Percentiles rank a stretch among this genome's conserved stretches.
Evolutionary conservation across 805 yeast species (phyloP).

Genomic region (Hanseniaspora jakobsenii): DNA sequence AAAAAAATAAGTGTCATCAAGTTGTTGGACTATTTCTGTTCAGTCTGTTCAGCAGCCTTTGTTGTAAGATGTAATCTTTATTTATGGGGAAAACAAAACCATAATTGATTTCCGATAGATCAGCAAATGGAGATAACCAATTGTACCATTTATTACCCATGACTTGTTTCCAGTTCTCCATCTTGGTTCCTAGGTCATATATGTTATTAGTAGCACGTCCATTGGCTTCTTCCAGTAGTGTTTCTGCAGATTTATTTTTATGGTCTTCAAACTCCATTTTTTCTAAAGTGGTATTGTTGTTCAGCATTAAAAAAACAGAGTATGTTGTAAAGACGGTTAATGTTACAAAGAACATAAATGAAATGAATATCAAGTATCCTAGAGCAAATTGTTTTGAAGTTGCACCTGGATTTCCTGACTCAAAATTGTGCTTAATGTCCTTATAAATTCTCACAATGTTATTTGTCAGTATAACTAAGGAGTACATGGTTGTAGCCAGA

Average conservation of each 20-base stretch:
- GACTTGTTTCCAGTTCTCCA: constrained; percentile 49
- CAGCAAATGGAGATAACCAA: constrained; percentile 58
- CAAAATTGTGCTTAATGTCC: constrained; percentile 26
- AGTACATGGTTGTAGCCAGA: constrained; percentile 39
- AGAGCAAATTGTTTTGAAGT: constrained; percentile 42
- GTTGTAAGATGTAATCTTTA: constrained; percentile 27
- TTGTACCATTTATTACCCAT: constrained; percentile 59
- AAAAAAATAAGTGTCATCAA: not conserved
- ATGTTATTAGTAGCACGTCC: constrained; percentile 36
- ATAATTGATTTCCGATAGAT: constrained; percentile 26
- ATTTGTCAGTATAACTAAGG: constrained; percentile 31
- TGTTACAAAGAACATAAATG: constrained; percentile 44
- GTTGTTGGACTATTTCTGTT: not conserved
- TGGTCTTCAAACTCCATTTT: constrained; percentile 44
- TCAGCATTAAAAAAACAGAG: constrained; percentile 44
- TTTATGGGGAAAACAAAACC: constrained; percentile 46
- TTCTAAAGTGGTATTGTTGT: constrained; percentile 75
- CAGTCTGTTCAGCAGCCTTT: constrained; percentile 23
- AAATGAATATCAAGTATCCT: constrained; percentile 46
- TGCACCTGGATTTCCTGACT: too few relatives aligned
- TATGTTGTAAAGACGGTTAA: constrained; percentile 46
- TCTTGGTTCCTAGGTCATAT: constrained; percentile 55
- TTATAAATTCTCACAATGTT: not conserved
- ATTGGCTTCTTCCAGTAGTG: constrained; percentile 23
- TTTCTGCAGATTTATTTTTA: constrained; percentile 30